Conservation (phyloP, 805 yeast species). For the Saccharomycopsis sp. region DNA sequence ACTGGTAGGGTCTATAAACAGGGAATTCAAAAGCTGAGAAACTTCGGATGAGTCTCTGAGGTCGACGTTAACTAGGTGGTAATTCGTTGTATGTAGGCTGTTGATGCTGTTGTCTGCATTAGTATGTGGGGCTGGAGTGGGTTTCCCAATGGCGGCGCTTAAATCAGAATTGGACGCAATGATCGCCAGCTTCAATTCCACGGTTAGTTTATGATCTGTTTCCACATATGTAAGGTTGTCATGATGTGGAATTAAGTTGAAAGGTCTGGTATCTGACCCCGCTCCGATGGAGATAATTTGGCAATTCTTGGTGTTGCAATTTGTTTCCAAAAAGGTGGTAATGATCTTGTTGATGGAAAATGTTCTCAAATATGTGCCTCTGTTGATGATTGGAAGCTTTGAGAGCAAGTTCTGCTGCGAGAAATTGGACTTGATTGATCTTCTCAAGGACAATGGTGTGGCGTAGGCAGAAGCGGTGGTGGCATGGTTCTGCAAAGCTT, state of each 20-base stretch:
- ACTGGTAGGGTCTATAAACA: conserved; percentile 25
- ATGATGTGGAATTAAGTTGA: conserved; percentile 34
- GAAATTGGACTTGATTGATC: conserved; percentile 18
- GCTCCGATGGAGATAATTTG: conserved; percentile 71
- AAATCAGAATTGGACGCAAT: no score
- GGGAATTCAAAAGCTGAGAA: conserved; percentile 16
- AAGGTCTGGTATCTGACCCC: conserved; percentile 69
- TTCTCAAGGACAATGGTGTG: neutral
- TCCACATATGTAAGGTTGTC: conserved; percentile 41
- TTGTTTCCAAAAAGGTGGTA: conserved; percentile 28
- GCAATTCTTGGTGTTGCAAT: conserved; percentile 10
- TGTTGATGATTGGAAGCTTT: conserved; percentile 50
- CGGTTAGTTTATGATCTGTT: conserved; percentile 52
- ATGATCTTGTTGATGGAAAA: conserved; percentile 35
- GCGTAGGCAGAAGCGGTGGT: no score
- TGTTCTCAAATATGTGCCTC: conserved; percentile 51
- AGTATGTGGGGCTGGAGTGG: no score
- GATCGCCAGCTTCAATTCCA: conserved; percentile 41
- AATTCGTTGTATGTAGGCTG: conserved; percentile 33
- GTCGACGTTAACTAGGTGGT: conserved; percentile 49
- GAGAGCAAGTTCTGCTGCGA: conserved; percentile 25
- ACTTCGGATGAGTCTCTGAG: conserved; percentile 31
- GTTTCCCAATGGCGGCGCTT: no score
- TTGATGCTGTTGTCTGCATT: no score
- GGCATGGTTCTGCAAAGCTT: no score